Base-by-base conservation (phyloP, 1,139 yeast species). In the Suhomyces panamericanus region DNA sequence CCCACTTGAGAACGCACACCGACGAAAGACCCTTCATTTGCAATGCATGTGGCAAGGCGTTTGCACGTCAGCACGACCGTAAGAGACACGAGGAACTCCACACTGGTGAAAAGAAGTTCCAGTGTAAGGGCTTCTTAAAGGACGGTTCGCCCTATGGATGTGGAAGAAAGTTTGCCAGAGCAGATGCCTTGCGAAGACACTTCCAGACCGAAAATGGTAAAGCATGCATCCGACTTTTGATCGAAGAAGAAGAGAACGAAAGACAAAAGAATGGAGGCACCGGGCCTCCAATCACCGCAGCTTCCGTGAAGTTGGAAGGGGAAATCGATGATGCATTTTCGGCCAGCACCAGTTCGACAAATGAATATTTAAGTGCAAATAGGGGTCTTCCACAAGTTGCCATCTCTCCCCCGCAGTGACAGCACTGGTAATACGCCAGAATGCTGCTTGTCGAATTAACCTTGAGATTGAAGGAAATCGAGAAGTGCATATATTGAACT, bases 51-150 rank as follows among this genome's bases (percentile, higher is more conserved):
- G 95, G 95, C 8, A 89, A 90, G 64, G 93, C 96, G 3, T 93
- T 93, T 76, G 97, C 98, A 0, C 72, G 99, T 47, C 96, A 90
- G 60, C 98, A 93, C 60, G 99, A 93, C 65, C 72, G 96, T 35
- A 90, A 89, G 61, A 77, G 99, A 35, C 99, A 93, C 60, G 97
- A 91, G 61, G 96, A 89, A 50, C 72, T 93, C 48, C 99, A 93
- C 62, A 76, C 90, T 7, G 98, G 98, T 3, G 93, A 87, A 62
- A 91, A 89, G 71, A 80, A 86, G 58, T 93, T 80, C 61, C 89
- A 85, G 52, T 93, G 99, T 65, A 77, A 78, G 49, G 98, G 98
- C 0, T 64, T 69, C 9, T 67, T 88, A 47, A 78, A 79, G 46
- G 84, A 78, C 60, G 88, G 86, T 1, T 62, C 73, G 6, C 66